These are phyloP conservation scores for Blastosporella zonata DNA, from an alignment of 1,284 basidiomycete species.

Conservation along the genomic window DNA sequence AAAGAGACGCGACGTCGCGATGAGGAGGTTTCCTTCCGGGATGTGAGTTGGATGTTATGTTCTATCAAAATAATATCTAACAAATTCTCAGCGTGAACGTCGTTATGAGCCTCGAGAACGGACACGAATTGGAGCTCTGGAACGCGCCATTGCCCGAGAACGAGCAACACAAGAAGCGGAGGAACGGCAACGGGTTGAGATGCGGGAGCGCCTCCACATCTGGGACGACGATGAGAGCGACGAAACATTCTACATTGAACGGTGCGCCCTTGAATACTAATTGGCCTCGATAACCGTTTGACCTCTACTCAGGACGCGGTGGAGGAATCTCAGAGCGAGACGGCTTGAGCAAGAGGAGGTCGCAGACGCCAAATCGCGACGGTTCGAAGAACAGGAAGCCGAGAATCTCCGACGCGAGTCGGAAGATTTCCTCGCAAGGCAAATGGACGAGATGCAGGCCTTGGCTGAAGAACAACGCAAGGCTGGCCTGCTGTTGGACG, in stretches of 20 bases:
- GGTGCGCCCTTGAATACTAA: conserved; percentile 42
- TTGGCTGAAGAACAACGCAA: conserved; percentile 85
- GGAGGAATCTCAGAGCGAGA: conserved; percentile 69
- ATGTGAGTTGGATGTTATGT: conserved; percentile 55
- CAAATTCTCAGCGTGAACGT: conserved; percentile 62
- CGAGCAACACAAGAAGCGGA: conserved; percentile 72
- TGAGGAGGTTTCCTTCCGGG: conserved; percentile 78
- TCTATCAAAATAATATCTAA: not conserved
- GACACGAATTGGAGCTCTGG: conserved; percentile 68
- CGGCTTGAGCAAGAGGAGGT: conserved; percentile 71
- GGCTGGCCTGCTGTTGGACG: conserved; percentile 85
- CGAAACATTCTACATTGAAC: conserved; percentile 82
- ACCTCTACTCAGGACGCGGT: conserved; percentile 50
- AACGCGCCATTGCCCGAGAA: conserved; percentile 72
- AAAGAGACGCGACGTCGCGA: conserved; percentile 71
- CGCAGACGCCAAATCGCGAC: conserved; percentile 78
- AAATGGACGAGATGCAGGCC: conserved; percentile 90
- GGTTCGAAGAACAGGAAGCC: conserved; percentile 79
- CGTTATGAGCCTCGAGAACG: conserved; percentile 81
- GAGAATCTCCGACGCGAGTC: conserved; percentile 83
- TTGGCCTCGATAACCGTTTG: not conserved
- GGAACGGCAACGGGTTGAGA: conserved; percentile 68
- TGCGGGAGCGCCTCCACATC: conserved; percentile 68
- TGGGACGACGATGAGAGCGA: conserved; percentile 93
- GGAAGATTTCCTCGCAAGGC: conserved; percentile 82